These are phyloP conservation scores for Ascochyta fabae DNA, from an alignment of 2,329 filamentous ascomycete species.

Conservation along the genomic window DNA sequence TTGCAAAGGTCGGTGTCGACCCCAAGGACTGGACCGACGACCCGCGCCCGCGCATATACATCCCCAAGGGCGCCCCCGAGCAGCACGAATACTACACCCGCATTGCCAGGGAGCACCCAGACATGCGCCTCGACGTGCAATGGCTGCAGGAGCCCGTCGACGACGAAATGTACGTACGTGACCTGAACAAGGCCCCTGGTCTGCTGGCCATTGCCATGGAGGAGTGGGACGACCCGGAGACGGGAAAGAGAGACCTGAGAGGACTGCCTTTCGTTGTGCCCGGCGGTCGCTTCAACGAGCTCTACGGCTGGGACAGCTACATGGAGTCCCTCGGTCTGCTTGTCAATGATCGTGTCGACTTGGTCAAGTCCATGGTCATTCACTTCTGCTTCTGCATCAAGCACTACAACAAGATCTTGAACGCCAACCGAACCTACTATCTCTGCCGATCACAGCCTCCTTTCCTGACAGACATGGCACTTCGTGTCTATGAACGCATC, in stretches of 20 bases:
- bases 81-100: slow-evolving; percentile 89
- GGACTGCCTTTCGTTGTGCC: slow-evolving; percentile 97
- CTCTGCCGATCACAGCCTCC: slow-evolving; percentile 92
- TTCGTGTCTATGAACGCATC: slow-evolving; percentile 92
- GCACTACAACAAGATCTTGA: slow-evolving; percentile 98
- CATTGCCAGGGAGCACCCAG: slow-evolving; percentile 78
- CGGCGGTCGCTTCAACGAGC: slow-evolving; percentile 94
- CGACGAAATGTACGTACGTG: slow-evolving; percentile 79
- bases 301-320: slow-evolving; percentile 99
- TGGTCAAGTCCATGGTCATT: slow-evolving; percentile 91
- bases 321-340: slow-evolving; percentile 94
- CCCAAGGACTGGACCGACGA: slow-evolving; percentile 96
- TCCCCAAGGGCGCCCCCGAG: slow-evolving; percentile 82
- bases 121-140: slow-evolving; percentile 86
- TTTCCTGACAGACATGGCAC: slow-evolving; percentile 95
- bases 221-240: slow-evolving; percentile 68
- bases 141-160: slow-evolving; percentile 74
- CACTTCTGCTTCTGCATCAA: slow-evolving; percentile 99
- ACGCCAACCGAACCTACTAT: slow-evolving; percentile 96
- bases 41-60: slow-evolving; percentile 88
- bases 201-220: slow-evolving; percentile 91
- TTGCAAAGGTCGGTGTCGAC: slow-evolving; percentile 85
- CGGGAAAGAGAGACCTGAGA: slow-evolving; percentile 72
- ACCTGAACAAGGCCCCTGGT: slow-evolving; percentile 86
- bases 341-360: slow-evolving; percentile 80